Base-by-base conservation (phyloP, 805 yeast genomes). In the Lipomyces sp. region DNA sequence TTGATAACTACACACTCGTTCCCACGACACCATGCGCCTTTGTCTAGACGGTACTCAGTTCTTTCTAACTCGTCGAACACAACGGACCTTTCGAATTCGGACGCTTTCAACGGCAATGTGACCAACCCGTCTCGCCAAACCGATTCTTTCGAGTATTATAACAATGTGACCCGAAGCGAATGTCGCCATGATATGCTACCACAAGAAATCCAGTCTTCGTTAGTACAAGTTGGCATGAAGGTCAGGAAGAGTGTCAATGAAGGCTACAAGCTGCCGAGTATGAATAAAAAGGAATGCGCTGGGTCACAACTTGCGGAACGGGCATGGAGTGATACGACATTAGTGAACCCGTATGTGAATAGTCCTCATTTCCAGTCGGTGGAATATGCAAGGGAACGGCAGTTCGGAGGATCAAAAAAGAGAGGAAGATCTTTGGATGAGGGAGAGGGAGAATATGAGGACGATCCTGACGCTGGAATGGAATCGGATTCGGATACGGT, bases 191-290 rank as follows among this genome's bases (percentile, higher is more conserved):
- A 54, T 18, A 15, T 33, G 11, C 50, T 62, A 11, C 64, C 65
- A 13, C 53, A 30, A 5, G 66, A 59, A 1, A 24, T 63, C 39
- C 71, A 67, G 64, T 15, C 64, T 2, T 66, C 70, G 34, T 62
- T 67, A 37, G 51, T 67, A 8, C 57, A 60, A 8, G 61, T 67
- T 32, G 71, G 71, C 18, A 67, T 67, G 71, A 66, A 62, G 11
- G 64, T 67, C n/a, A 60, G 71, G 50, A 67, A 67, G 69, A 42
- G 53, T 57, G 58, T 67, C 6, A 58, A 56, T 32, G 71, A 67
- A 50, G 71, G 71, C 39, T 67, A 67, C 64, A 64, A 66, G 53
- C 55, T 59, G 59, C 67, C 64, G 10, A 13, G 10, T 24, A 24
- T n/a, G 48, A 59, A 18, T n/a, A 11, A 6, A 6, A 29, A 50